Evolutionary conservation across 139 green algal genomes (phyloP).

Genomic region (Picochlorum sp.): DNA sequence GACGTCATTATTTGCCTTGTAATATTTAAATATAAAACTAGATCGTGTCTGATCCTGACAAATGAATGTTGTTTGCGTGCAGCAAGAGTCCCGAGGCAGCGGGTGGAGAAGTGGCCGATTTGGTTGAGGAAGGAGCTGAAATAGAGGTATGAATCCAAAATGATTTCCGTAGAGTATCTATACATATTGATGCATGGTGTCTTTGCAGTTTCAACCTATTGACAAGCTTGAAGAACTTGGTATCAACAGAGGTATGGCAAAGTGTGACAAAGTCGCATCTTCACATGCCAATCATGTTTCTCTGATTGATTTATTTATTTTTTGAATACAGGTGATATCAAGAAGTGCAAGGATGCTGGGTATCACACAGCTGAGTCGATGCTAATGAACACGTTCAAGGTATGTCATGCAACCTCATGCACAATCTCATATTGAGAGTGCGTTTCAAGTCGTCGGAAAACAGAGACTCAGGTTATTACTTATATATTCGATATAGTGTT

Average conservation of each 20-base stretch:
- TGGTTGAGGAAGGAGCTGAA: too few species aligned
- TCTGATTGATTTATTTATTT: too few species aligned
- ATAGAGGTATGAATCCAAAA: too few species aligned
- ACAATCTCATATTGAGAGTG: background rate
- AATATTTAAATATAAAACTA: too few species aligned
- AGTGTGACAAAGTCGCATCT: background rate
- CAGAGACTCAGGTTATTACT: background rate
- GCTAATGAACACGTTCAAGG: slow-evolving; percentile 76
- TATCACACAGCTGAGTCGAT: slow-evolving; percentile 67
- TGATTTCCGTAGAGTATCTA: too few species aligned
- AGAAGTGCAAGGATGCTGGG: slow-evolving; percentile 83
- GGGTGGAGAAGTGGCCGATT: too few species aligned
- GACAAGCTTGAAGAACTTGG: slow-evolving; percentile 60
- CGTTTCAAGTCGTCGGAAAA: background rate
- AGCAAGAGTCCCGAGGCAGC: too few species aligned
- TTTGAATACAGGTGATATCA: slow-evolving; percentile 59
- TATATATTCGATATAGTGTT: slow-evolving; percentile 34
- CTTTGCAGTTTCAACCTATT: slow-evolving; percentile 19
- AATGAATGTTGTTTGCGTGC: too few species aligned
- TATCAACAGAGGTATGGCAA: slow-evolving; percentile 42
- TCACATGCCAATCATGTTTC: background rate
- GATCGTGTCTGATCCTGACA: too few species aligned
- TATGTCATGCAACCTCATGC: slow-evolving; percentile 12
- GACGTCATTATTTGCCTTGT: too few species aligned
- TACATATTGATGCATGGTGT: background rate